Conservation (phyloP, 1,284 basidiomycete genomes). For the Ganoderma meredithae region DNA sequence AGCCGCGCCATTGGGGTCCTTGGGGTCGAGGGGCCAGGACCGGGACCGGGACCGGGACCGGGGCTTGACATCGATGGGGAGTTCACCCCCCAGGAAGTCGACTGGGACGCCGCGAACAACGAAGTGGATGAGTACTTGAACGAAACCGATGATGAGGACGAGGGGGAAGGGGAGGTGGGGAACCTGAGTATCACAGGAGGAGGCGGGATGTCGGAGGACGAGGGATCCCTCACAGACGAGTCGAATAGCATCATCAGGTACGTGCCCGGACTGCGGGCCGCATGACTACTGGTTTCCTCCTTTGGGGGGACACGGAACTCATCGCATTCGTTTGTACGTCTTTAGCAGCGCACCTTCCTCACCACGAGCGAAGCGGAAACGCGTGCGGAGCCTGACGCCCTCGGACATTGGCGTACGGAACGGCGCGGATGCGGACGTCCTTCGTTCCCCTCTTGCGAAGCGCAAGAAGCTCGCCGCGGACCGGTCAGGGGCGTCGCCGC, state of each 20-base stretch:
- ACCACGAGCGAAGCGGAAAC: slow-evolving; percentile 64
- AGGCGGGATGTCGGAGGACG: slow-evolving; percentile 52
- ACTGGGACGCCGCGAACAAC: slow-evolving; percentile 84
- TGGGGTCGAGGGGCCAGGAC: slow-evolving; percentile 34
- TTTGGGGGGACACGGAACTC: background rate
- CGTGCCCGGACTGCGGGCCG: slow-evolving; percentile 25
- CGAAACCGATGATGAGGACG: slow-evolving; percentile 71
- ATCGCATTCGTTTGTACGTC: slow-evolving; percentile 13
- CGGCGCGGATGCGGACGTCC: slow-evolving; percentile 45
- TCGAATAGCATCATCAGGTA: slow-evolving; percentile 56
- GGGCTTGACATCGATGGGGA: slow-evolving; percentile 18
- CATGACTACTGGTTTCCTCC: background rate
- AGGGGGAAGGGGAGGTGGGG: slow-evolving; percentile 43
- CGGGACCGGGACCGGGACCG: slow-evolving; percentile 15
- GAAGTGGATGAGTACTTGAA: slow-evolving; percentile 90
- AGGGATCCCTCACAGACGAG: slow-evolving; percentile 52
- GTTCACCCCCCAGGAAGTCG: slow-evolving; percentile 61
- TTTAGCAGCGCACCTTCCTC: slow-evolving; percentile 53
- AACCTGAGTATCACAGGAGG: slow-evolving; percentile 43
- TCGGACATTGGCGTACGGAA: slow-evolving; percentile 55
- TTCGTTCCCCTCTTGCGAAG: slow-evolving; percentile 77
- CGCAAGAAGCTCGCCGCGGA: slow-evolving; percentile 75
- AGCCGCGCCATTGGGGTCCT: slow-evolving; percentile 26
- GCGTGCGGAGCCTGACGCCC: slow-evolving; percentile 74
- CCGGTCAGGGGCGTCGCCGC: slow-evolving; percentile 65